Percentiles rank a stretch among this genome's conserved stretches.
These are phyloP conservation scores for Boeremia lycopersici DNA, from an alignment of 2,329 filamentous ascomycete species.

Conservation along the genomic window DNA sequence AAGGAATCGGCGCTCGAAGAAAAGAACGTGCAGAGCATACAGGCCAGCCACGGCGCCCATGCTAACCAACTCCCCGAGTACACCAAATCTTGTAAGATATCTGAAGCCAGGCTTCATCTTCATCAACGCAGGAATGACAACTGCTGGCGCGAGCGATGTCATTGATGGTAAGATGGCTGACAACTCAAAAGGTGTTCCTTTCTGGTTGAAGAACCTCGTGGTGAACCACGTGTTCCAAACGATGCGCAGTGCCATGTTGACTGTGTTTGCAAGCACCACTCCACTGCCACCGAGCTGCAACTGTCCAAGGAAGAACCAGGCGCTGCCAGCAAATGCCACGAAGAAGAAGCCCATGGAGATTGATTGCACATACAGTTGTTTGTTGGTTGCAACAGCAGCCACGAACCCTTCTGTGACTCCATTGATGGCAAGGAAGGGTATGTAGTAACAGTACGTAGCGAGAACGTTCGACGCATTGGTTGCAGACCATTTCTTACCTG, in stretches of 20 bases:
- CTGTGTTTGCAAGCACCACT: constrained; percentile 81
- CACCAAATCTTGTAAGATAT: constrained; percentile 43
- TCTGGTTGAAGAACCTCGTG: constrained; percentile 41
- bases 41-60: constrained; percentile 45
- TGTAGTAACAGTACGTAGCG: constrained; percentile 85
- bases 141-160: constrained; percentile 45
- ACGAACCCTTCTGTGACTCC: constrained; percentile 93
- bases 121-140: constrained; percentile 47
- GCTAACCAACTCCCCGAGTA: constrained; percentile 50
- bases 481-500: constrained; percentile 76
- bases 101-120: constrained; percentile 30
- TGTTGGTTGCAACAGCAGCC: constrained; percentile 77
- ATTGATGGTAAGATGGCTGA: constrained; percentile 27
- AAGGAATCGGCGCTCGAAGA: constrained; percentile 42
- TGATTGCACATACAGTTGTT: constrained; percentile 77
- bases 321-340: constrained; percentile 72
- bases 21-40: constrained; percentile 44
- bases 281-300: constrained; percentile 75
- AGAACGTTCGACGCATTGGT: constrained; percentile 77
- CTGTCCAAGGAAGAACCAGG: constrained; percentile 75
- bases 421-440: constrained; percentile 90
- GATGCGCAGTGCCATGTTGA: constrained; percentile 89
- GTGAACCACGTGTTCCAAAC: constrained; percentile 81
- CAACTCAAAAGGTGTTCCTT: constrained; percentile 26
- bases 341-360: constrained; percentile 86